These are phyloP conservation scores for Colletotrichum aenigma DNA, from an alignment of 2,329 filamentous ascomycete genomes.

Conservation along the genomic window DNA sequence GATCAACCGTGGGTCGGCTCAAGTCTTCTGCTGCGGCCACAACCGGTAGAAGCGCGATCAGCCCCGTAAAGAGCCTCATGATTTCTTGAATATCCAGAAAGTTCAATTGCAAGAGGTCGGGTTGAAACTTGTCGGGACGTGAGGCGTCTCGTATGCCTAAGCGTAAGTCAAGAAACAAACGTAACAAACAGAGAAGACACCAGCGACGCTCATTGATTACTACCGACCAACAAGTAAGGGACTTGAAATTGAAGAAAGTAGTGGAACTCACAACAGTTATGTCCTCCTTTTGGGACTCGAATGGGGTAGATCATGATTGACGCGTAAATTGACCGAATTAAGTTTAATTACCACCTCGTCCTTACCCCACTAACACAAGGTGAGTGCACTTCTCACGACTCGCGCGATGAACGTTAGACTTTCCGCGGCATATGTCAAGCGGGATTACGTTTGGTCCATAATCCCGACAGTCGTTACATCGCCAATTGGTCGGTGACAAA, in stretches of 20 bases:
- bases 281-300: background rate
- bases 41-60: background rate
- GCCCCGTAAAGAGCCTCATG: background rate
- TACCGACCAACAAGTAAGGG: background rate
- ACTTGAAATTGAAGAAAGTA: background rate
- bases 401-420: background rate
- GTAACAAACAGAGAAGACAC: background rate
- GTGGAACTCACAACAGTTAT: background rate
- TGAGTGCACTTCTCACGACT: background rate
- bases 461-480: background rate
- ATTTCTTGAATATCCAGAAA: background rate
- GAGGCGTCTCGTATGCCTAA: background rate
- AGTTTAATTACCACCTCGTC: background rate
- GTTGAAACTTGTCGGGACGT: background rate
- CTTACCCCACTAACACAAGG: background rate
- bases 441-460: background rate
- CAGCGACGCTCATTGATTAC: background rate
- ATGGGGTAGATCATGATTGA: background rate
- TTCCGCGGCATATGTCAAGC: background rate
- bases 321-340: background rate
- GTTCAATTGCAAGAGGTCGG: background rate
- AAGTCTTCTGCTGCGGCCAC: background rate
- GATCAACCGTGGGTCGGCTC: background rate
- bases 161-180: background rate
- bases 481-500: background rate